Base-by-base conservation (phyloP, 805 yeast genomes). In the Candida ipomoeae region DNA sequence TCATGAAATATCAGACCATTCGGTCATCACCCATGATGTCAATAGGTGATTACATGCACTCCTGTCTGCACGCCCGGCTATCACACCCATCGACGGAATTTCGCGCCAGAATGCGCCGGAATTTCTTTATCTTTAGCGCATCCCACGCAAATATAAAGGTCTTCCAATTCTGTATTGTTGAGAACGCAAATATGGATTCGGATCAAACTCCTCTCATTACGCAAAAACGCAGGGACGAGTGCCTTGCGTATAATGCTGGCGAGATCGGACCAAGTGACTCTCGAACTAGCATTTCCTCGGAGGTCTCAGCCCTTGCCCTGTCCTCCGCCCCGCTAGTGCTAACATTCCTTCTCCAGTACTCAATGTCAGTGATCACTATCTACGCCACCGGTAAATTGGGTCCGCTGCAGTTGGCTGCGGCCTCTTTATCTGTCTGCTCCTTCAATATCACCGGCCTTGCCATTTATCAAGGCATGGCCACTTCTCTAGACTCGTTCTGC, bases 381-480 rank as follows among this genome's bases (percentile, higher is more conserved):
- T 60, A 55, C 39, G 64, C 64, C 23, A 54, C 62, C 14, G 67
- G 67, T 8, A 55, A 51, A 40, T 50, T 63, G 35, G 67, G 67
- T 8, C 54, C 67, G 15, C 52, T 50, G 26, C 65, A 63, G 46
- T 54, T 63, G 48, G 67, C 67, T 2, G 66, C 67, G 3, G 64
- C 63, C 1, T 61, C 65, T 3, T 50, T 63, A 40, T 66, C 67
- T 5, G 48, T 63, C 10, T 62, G 66, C 48, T 58, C 67, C 0
- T 63, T 62, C 50, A 63, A 63, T 40, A 63, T 64, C 48, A 64
- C 68, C 6, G 61, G 59, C 0, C 52, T 64, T 40, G 55, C 64
- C 7, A 55, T 64, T n/a, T 64, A 62, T 51, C 67, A 64, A 43
- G 68, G 68, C 17, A 63, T 63, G 66, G 62, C 68, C 40, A 63